Percentiles rank a stretch among this genome's conserved stretches.
Evolutionary conservation across 148 eudicot species (phyloP).

Genomic region (Amaranthus palmeri): DNA sequence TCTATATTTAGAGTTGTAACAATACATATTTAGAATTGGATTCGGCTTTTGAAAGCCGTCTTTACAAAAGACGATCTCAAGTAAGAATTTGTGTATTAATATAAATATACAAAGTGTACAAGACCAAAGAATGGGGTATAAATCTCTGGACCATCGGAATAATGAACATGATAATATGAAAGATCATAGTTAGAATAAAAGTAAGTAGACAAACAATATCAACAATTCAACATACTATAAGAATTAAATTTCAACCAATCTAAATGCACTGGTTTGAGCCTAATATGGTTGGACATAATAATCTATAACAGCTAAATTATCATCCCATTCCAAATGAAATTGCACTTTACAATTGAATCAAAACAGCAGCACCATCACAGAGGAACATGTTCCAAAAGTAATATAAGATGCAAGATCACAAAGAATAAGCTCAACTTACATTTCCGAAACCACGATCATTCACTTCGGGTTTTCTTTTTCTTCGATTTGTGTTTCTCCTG

Average conservation of each 20-base stretch:
- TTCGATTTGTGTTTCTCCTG: conserved; percentile 30
- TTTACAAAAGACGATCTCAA: too few relatives aligned
- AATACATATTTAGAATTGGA: too few relatives aligned
- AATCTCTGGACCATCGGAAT: too few relatives aligned
- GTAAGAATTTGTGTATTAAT: too few relatives aligned
- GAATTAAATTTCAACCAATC: background rate
- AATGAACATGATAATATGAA: too few relatives aligned
- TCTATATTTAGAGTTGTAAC: too few relatives aligned
- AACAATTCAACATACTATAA: too few relatives aligned
- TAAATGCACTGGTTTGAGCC: background rate
- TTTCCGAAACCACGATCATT: background rate
- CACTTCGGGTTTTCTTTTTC: conserved; percentile 33
- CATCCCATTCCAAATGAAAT: background rate
- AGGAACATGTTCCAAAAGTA: background rate
- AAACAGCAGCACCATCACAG: background rate
- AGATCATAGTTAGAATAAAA: too few relatives aligned
- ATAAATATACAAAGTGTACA: too few relatives aligned
- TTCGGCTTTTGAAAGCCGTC: too few relatives aligned
- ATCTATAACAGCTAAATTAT: background rate
- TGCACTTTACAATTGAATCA: background rate
- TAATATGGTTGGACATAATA: background rate
- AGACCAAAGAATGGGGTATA: too few relatives aligned
- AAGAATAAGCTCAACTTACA: background rate
- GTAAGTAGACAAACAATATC: too few relatives aligned
- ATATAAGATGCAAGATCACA: background rate